phyloP scores from a whole-genome alignment of 108 stramenopile genomes.

The Mayamaea pseudoterrestris region DNA sequence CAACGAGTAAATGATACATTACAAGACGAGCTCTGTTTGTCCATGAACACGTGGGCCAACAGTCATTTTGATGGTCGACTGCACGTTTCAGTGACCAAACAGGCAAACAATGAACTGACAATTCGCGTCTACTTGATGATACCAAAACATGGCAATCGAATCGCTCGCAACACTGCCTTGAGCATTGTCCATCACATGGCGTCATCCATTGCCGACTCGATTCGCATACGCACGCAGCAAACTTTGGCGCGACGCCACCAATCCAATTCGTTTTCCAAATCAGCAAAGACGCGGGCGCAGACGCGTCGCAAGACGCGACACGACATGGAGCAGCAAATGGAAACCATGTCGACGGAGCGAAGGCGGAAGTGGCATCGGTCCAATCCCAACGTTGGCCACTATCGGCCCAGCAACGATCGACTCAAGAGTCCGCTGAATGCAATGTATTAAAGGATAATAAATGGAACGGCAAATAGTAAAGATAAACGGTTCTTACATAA shows the following conservation, averaged over 20 bases:
- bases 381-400: conserved; percentile 71
- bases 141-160: background rate
- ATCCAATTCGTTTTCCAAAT: conserved; percentile 32
- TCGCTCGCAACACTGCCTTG: background rate
- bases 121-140: background rate
- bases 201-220: conserved; percentile 36
- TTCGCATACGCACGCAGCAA: conserved; percentile 32
- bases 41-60: too few relatives aligned
- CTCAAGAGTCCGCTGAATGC: conserved; percentile 31
- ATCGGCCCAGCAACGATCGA: conserved; percentile 58
- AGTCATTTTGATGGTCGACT: conserved; percentile 73
- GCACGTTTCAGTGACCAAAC: conserved; percentile 1
- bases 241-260: conserved; percentile 35
- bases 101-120: background rate
- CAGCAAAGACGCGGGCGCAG: conserved; percentile 26
- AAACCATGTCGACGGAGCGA: conserved; percentile 75
- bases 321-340: conserved; percentile 49
- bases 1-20: too few relatives aligned
- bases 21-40: too few relatives aligned
- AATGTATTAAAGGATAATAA: conserved; percentile 1
- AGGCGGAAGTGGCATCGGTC: conserved; percentile 61
- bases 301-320: conserved; percentile 43
- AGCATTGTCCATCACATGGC: conserved; percentile 17
- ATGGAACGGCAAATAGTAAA: too few relatives aligned
- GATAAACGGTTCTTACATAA: too few relatives aligned